Base-by-base conservation (phyloP, 768 basidiomycete genomes). In the Lactifluus volemus region DNA sequence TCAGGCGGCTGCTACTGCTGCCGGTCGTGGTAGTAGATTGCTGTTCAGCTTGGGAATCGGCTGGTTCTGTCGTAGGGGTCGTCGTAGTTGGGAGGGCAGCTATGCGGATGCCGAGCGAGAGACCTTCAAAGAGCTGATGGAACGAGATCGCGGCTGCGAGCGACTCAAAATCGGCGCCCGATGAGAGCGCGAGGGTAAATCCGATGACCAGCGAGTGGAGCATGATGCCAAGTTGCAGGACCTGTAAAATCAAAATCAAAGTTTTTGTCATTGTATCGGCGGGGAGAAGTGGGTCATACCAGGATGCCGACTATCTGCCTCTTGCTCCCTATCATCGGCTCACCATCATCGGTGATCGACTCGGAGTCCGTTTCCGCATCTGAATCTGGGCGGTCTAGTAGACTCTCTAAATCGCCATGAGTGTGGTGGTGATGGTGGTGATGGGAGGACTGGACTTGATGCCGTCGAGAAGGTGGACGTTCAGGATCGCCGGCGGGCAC, bases 221-320 rank as follows among this genome's bases (percentile, higher is more conserved):
- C 89, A 94, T 87, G 67, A 95, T 89, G 49, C 92, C 83, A 87
- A 88, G 68, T 80, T 95, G 87, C 39, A 95, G 75, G 36, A 89
- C 83, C 89, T 91, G 54, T 49, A 34, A 51, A 14, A 34, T n/a
- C n/a, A 17, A 38, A 36, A 25, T 25, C 25, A 1, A 25, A 25
- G 25, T 25, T 25, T 25, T 25, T 25, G 2, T 25, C 25, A 25
- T 25, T 25, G 25, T 25, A 25, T 25, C 25, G 25, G 25, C 25
- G 25, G 25, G 25, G 44, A 58, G 53, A 42, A 73, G 9, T 29
- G 32, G 6, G 17, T 14, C 82, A 57, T 62, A 89, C 89, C 38
- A 92, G 74, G 57, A 90, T 85, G 3, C 89, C 85, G 52, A 92
- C 79, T 47, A 92, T 75, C 67, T 89, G 88, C 59, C 86, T 73